These are phyloP conservation scores for Phytophthora ohioensis DNA, from an alignment of 352 stramenopile genomes.

Conservation along the genomic window DNA sequence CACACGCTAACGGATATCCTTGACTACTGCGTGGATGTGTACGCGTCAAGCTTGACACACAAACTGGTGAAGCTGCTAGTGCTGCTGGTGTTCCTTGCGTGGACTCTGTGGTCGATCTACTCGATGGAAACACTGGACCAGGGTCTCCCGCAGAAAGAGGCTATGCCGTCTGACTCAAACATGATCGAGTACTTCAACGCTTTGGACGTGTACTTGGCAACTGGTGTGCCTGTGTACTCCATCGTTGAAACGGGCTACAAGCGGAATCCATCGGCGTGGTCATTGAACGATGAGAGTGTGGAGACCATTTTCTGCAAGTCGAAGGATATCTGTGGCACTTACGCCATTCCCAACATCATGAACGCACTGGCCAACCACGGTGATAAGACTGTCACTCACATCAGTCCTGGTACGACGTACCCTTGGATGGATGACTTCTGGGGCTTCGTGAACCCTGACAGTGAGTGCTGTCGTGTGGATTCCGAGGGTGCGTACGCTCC, in stretches of 20 bases:
- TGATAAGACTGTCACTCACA: constrained; percentile 51
- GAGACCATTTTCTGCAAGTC: constrained; percentile 65
- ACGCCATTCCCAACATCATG: constrained; percentile 65
- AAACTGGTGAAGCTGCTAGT: constrained; percentile 60
- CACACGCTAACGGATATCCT: constrained; percentile 33
- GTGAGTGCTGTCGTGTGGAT: constrained; percentile 68
- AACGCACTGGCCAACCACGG: constrained; percentile 59
- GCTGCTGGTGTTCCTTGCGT: constrained; percentile 51
- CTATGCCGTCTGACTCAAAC: constrained; percentile 71
- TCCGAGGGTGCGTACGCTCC: constrained; percentile 52
- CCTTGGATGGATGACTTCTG: constrained; percentile 78
- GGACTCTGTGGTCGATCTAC: constrained; percentile 60
- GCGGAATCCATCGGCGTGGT: too few relatives aligned
- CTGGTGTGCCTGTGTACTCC: constrained; percentile 65
- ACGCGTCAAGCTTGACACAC: constrained; percentile 52
- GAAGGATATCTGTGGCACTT: constrained; percentile 60
- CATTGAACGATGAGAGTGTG: constrained; percentile 53
- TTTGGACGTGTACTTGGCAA: constrained; percentile 60
- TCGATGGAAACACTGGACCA: constrained; percentile 60
- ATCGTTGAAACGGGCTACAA: constrained; percentile 66
- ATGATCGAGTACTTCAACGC: constrained; percentile 72
- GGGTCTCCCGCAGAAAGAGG: constrained; percentile 61
- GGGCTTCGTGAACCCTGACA: constrained; percentile 66
- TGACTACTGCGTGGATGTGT: constrained; percentile 56
- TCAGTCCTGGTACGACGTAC: constrained; percentile 61